These are phyloP conservation scores for Edaphochlamys debaryana DNA, from an alignment of 139 green algal genomes.

Conservation along the genomic window DNA sequence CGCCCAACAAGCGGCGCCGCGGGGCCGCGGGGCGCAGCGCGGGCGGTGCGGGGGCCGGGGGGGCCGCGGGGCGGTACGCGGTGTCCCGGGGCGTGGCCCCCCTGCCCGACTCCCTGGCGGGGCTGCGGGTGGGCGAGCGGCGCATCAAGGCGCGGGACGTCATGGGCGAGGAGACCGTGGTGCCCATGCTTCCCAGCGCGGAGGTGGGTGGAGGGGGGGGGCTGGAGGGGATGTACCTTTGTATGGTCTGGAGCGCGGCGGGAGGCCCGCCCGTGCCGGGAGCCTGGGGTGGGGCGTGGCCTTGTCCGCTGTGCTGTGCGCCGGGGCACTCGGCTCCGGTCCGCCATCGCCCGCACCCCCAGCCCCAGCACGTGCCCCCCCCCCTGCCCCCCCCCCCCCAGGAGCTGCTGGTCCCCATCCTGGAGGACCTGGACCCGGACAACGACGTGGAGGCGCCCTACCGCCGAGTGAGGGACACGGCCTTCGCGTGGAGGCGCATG, in stretches of 20 bases:
- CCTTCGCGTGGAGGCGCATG: conserved; percentile 53
- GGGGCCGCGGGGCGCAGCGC: not conserved
- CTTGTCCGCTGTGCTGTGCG: too few species aligned
- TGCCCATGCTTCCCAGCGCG: conserved; percentile 18
- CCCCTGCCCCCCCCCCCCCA: conserved; percentile 1
- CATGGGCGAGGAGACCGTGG: conserved; percentile 28
- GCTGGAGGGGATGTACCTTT: too few species aligned
- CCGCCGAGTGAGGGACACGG: conserved; percentile 26
- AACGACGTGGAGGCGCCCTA: conserved; percentile 47
- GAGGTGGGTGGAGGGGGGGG: not conserved
- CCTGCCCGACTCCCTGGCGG: conserved; percentile 11
- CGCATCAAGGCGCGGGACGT: not conserved
- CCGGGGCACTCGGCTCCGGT: too few species aligned
- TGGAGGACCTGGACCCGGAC: conserved; percentile 51
- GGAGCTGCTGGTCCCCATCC: conserved; percentile 43
- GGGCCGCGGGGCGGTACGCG: not conserved
- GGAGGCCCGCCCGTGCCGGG: too few species aligned
- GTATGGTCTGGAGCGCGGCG: too few species aligned
- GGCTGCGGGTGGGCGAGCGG: conserved; percentile 21
- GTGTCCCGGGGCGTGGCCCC: conserved; percentile 23
- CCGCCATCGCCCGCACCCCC: too few species aligned
- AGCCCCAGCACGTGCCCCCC: not conserved
- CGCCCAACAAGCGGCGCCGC: conserved; percentile 21
- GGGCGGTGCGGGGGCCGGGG: not conserved
- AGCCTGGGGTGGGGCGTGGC: too few species aligned